phyloP scores from a whole-genome alignment of 345 rosid species.

The Eucalyptus coolabah region DNA sequence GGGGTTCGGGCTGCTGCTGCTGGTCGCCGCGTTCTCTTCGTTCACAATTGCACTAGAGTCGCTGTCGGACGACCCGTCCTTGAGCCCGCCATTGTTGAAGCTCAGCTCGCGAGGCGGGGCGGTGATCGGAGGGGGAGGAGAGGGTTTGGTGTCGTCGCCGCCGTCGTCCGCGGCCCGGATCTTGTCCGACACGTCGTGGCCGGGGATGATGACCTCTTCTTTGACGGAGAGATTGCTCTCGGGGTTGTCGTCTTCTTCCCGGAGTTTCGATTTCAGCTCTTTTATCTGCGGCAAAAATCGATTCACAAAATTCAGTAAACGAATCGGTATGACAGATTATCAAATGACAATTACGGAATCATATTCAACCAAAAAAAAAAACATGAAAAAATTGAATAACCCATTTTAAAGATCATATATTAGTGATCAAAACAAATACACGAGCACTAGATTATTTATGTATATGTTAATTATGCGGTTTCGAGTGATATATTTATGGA shows the following conservation, averaged over 20 bases:
- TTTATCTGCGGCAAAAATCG: slow-evolving; percentile 31
- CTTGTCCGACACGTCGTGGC: slow-evolving; percentile 8
- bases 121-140: neutral
- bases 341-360: neutral
- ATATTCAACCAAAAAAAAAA: neutral
- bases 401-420: neutral
- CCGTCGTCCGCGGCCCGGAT: neutral
- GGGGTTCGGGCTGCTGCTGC: slow-evolving; percentile 40
- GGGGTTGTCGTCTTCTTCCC: slow-evolving; percentile 31
- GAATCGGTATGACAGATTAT: neutral
- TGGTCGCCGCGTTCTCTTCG: slow-evolving; percentile 32
- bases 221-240: slow-evolving; percentile 60
- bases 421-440: too few relatives aligned
- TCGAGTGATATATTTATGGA: neutral
- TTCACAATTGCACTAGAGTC: slow-evolving; percentile 81
- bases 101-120: neutral
- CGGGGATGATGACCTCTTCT: slow-evolving; percentile 39
- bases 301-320: neutral
- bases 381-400: neutral
- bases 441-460: too few relatives aligned
- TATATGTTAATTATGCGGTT: neutral
- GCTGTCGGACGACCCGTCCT: slow-evolving; percentile 83
- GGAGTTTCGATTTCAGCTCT: slow-evolving; percentile 64
- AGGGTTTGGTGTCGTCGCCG: slow-evolving; percentile 1
- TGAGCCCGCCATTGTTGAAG: slow-evolving; percentile 2